Evolutionary conservation across 306 rosid species (phyloP), one percentile per base, ranked within the genome.

Genomic region (Castanopsis chinensis): DNA sequence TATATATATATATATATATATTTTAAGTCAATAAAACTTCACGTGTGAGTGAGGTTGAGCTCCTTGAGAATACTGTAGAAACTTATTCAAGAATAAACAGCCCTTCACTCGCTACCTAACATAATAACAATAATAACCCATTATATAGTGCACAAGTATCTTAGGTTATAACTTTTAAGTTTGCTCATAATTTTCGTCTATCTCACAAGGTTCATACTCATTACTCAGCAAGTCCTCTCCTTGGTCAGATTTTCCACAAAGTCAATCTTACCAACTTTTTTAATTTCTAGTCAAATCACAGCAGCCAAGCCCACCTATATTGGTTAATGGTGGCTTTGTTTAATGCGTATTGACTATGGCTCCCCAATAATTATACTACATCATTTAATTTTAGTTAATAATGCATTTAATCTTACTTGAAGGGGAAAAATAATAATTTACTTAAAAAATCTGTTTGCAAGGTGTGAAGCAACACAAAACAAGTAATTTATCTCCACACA

Each of bases 221-320:
- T 2, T n/a, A 51, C 33, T 76, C 25, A 65, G 0, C 73, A 63
- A 28, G 73, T 76, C 13, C 18, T 76, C 25, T 69, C 52, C 25
- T 37, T 27, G 19, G 55, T 11, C 23, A 64, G 52, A 28, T 14
- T n/a, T 75, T 14, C 30, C 51, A 52, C 33, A 53, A 74, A 18
- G 58, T n/a, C 20, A 77, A 15, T 76, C 35, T 18, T 28, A 49
- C 56, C 71, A 13, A 53, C 10, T 17, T 69, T 75, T 61, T 71
- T 37, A 37, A 37, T 37, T 37, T 43, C 18, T 3, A 12, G 80
- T 59, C 73, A 71, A 76, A 37, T 51, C 52, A 53, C 0, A 13
- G 33, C 74, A 37, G 53, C 77, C 33, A n/a, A 61, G 55, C 70
- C 19, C 61, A 33, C 72, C 77, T 37, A 20, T 23, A 64, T 65